Evolutionary conservation across 257 asterid species (phyloP), one percentile per base, ranked within the genome.

Genomic region (Asclepias syriaca): DNA sequence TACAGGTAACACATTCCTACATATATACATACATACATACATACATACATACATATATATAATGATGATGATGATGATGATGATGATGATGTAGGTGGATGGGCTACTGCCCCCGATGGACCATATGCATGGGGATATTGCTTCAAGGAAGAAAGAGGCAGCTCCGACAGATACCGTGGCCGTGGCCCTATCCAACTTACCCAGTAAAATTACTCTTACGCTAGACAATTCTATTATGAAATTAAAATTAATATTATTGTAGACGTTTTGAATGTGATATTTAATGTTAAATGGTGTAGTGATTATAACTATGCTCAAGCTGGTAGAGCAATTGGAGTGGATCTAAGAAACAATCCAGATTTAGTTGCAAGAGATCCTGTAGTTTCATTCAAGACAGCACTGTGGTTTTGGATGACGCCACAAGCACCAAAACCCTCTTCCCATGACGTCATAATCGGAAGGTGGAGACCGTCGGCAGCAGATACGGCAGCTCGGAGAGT

Each of bases 371-470:
- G 32, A 22, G 69, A 81, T 4, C 29, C 82, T 0, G 48, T 54
- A n/a, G 48, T 81, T 49, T 71, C 84, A 8, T 81, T 81, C 77
- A 81, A 81, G 72, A 77, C 81, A 5, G 84, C 79, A 18, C 18
- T 81, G 1, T 81, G 85, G 85, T 74, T 77, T 24, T 81, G 85
- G 85, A 81, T 77, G 85, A 77, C 85, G 15, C 68, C 82, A 0
- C 85, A 81, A 5, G 2, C 61, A 24, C 72, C 75, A 24, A 81
- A 81, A 49, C 85, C 85, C 0, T 81, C 82, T 4, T 29, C 69
- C 69, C 82, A 77, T 32, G 78, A 68, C n/a, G 85, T 72, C 29
- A 71, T 81, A 27, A 71, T 72, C 11, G 85, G 82, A 0, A 32
- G 22, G 37, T 81, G 82, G 82, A 71, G 21, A 7, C 85, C 85